These are phyloP conservation scores for Pseudoturritis turrita DNA, from an alignment of 345 rosid species.

Conservation along the genomic window DNA sequence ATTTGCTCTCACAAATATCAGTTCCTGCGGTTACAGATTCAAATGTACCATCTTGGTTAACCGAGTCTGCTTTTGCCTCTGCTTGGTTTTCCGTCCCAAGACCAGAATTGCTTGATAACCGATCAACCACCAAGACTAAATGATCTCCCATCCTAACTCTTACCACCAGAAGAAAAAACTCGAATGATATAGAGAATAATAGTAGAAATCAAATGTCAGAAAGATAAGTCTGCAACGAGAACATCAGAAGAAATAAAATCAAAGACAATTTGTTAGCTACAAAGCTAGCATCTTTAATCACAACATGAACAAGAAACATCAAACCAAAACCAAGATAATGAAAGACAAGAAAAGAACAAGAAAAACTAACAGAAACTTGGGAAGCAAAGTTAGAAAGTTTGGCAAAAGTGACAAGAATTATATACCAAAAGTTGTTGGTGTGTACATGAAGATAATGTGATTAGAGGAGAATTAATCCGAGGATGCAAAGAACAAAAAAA, in stretches of 20 bases:
- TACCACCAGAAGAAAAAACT: not conserved
- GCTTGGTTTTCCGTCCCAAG: constrained; percentile 32
- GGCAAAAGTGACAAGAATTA: not conserved
- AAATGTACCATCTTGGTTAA: constrained; percentile 17
- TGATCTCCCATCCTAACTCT: constrained; percentile 68
- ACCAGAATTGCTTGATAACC: constrained; percentile 46
- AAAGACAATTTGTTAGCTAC: too few species aligned
- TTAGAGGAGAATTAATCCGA: not conserved
- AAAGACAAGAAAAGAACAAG: not conserved
- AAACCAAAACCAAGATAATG: constrained; percentile 11
- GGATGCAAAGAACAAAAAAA: constrained; percentile 20
- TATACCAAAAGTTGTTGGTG: not conserved
- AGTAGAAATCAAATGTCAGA: not conserved
- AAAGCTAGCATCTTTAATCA: not conserved
- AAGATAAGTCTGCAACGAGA: not conserved
- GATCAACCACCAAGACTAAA: constrained; percentile 60
- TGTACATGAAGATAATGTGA: constrained; percentile 14
- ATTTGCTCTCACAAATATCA: constrained; percentile 36
- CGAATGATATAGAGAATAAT: not conserved
- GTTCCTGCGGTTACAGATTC: constrained; percentile 29
- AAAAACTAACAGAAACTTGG: not conserved
- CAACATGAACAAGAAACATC: not conserved
- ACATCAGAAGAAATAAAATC: not conserved
- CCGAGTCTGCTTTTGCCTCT: constrained; percentile 13
- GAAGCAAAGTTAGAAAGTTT: not conserved